Conservation (phyloP, 768 basidiomycete genomes). For the Austroboletus festivus region DNA sequence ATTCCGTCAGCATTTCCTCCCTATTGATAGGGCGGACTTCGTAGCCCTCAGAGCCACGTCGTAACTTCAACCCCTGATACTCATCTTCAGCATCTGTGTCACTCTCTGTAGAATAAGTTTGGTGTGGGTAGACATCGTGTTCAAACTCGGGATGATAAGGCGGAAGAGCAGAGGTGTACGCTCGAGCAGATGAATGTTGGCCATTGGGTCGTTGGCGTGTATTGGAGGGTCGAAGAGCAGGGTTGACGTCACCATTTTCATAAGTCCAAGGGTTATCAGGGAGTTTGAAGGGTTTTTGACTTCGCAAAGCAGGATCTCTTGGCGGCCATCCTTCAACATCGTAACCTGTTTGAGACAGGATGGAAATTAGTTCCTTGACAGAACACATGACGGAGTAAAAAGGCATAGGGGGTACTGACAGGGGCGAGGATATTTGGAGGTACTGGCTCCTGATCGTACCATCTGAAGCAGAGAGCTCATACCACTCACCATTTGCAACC, state of each 20-base stretch:
- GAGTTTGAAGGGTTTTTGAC: slow-evolving; percentile 43
- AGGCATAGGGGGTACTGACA: slow-evolving; percentile 5
- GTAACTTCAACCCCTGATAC: slow-evolving; percentile 38
- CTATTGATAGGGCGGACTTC: slow-evolving; percentile 63
- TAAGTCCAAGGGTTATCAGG: slow-evolving; percentile 83
- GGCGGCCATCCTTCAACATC: slow-evolving; percentile 66
- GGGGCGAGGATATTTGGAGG: neutral
- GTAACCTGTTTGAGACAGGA: no score
- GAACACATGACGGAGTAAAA: slow-evolving; percentile 1
- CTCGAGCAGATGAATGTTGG: slow-evolving; percentile 25
- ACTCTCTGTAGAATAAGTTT: slow-evolving; percentile 14
- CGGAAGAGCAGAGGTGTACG: slow-evolving; percentile 50
- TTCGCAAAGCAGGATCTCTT: slow-evolving; percentile 47
- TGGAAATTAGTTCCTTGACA: slow-evolving; percentile 4
- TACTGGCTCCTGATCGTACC: slow-evolving; percentile 5
- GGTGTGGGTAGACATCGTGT: slow-evolving; percentile 26
- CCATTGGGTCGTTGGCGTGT: slow-evolving; percentile 32
- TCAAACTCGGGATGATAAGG: slow-evolving; percentile 77
- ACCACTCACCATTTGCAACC: slow-evolving; percentile 72
- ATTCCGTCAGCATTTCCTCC: slow-evolving; percentile 60
- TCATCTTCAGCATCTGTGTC: slow-evolving; percentile 33
- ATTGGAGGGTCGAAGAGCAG: slow-evolving; percentile 65
- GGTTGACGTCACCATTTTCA: slow-evolving; percentile 73
- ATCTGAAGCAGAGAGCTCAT: slow-evolving; percentile 36
- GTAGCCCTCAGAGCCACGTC: slow-evolving; percentile 81